A percentile compares a stretch with the other conserved stretches of the same genome.
These are phyloP conservation scores for Catharanthus roseus DNA, from an alignment of 257 asterid genomes.

Conservation along the genomic window DNA sequence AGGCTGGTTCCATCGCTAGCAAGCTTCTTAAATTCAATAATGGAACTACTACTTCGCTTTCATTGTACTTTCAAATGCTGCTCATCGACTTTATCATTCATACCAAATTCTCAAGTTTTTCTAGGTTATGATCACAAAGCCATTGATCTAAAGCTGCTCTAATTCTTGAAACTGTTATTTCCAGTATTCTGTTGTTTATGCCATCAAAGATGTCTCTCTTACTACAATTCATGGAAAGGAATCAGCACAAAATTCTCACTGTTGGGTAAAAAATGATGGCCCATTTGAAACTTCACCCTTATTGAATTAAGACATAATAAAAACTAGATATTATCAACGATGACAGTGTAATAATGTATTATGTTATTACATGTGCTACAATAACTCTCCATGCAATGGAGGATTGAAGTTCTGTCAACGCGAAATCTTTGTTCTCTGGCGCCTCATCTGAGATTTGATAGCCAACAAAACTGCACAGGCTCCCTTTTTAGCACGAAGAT, in stretches of 20 bases:
- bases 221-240: background rate
- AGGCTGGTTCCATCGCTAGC: constrained; percentile 3
- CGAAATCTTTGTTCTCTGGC: background rate
- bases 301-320: too few species aligned
- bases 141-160: too few species aligned
- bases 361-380: background rate
- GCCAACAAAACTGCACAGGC: background rate
- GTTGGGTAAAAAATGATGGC: background rate
- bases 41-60: background rate
- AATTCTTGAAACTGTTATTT: background rate
- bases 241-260: background rate
- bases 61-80: background rate
- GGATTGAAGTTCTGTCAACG: background rate
- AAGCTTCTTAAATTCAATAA: constrained; percentile 17
- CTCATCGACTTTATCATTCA: background rate
- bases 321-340: too few species aligned
- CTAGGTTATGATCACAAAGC: too few species aligned
- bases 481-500: background rate
- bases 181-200: background rate
- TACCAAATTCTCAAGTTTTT: background rate
- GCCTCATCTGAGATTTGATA: background rate
- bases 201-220: background rate
- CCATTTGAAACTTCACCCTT: too few species aligned
- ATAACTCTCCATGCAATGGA: background rate
- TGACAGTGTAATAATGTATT: too few species aligned